Base-by-base conservation (phyloP, 2,329 filamentous ascomycete genomes). In the Byssochlamys sp. region DNA sequence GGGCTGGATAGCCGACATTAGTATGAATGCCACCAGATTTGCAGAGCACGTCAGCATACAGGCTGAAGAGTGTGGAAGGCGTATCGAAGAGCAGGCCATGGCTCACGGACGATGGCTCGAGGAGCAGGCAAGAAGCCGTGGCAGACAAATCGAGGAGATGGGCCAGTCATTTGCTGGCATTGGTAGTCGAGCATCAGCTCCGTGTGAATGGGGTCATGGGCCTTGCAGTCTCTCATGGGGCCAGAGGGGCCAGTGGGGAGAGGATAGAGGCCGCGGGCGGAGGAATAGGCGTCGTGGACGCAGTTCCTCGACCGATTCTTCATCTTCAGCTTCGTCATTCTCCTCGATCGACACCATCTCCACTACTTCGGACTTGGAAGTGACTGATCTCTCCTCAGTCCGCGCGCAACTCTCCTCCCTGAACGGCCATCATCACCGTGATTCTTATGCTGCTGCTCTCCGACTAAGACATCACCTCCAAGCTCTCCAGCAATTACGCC, bases 81-180 rank as follows among this genome's bases (percentile, higher is more conserved):
- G 71, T 58, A 68, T 75, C 1, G 73, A 76, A 62, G 69, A 73
- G 49, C 71, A 70, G 33, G 73, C 73, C 5, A 60, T 71, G 56
- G 66, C 70, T 3, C 70, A 69, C 61, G 70, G 69, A 33, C 66
- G 69, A 10, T 73, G 72, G 66, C 60, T 74, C 7, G 72, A 75
- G 61, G 65, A 73, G 53, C 71, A 75, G 50, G 70, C 71, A 6
- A 63, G 69, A 7, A 59, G 68, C 3, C 58, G 65, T 28, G 64
- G 66, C 5, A 64, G 66, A 11, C 72, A 71, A 54, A 51, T 61
- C 29, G 65, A 65, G 56, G 59, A 62, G 50, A 57, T 55, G 49
- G 60, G 53, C 60, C 64, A 26, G 59, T 63, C 49, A 26, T 10
- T 60, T 24, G 25, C 35, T 26, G 51, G 55, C 54, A 56, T 35